Evolutionary conservation across 306 rosid species (phyloP).

Genomic region (Cucurbita moschata): DNA sequence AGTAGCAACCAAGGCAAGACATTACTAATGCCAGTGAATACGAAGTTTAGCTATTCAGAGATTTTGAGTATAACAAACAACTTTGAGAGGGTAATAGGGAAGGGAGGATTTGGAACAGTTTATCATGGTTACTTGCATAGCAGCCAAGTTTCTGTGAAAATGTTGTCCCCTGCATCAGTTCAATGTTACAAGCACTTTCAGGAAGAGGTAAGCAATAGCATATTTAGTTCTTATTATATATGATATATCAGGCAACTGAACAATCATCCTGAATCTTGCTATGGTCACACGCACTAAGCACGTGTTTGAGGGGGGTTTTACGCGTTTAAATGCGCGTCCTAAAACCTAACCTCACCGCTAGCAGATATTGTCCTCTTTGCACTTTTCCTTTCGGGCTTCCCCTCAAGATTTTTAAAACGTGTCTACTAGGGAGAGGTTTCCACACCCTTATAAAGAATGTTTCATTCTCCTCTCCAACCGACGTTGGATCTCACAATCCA

Average conservation of each 20-base stretch:
- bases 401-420: too few species aligned
- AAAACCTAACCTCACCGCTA: too few species aligned
- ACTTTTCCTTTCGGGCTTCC: too few species aligned
- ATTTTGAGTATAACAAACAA: slow-evolving; percentile 24
- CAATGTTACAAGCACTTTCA: slow-evolving; percentile 26
- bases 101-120: slow-evolving; percentile 41
- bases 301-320: neutral
- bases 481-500: too few species aligned
- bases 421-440: too few species aligned
- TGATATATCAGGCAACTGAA: too few species aligned
- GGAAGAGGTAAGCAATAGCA: slow-evolving; percentile 15
- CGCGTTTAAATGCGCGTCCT: neutral
- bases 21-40: neutral
- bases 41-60: slow-evolving; percentile 17
- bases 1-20: neutral
- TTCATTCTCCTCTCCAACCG: too few species aligned
- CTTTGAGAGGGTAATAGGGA: slow-evolving; percentile 21
- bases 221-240: neutral
- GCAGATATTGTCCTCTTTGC: too few species aligned
- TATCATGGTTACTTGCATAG: slow-evolving; percentile 19
- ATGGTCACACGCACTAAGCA: neutral
- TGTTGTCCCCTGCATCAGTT: slow-evolving; percentile 22
- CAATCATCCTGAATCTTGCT: neutral
- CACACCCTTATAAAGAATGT: too few species aligned
- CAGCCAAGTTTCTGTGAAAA: slow-evolving; percentile 28